phyloP scores from a whole-genome alignment of 768 basidiomycete genomes.

The Russula lepida region DNA sequence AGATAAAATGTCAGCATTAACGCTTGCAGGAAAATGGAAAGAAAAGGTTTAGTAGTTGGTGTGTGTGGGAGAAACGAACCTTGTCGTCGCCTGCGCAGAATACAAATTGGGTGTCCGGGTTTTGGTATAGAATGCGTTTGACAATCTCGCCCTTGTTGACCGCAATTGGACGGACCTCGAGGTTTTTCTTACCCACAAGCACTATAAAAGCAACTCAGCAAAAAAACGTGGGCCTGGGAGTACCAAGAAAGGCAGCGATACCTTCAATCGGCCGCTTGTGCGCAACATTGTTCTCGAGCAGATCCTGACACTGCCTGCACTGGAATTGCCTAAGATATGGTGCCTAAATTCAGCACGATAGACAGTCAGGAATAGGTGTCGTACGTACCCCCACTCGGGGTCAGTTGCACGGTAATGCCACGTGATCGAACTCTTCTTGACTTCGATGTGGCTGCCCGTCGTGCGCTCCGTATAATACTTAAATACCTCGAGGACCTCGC shows the following conservation, averaged over 20 bases:
- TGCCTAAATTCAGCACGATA: neutral
- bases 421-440: constrained; percentile 95
- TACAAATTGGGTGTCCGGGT: constrained; percentile 91
- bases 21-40: too few relatives aligned
- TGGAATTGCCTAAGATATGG: constrained; percentile 60
- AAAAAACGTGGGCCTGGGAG: neutral
- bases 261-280: constrained; percentile 93
- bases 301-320: constrained; percentile 92
- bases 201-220: constrained; percentile 36
- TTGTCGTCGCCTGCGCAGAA: constrained; percentile 99
- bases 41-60: too few relatives aligned
- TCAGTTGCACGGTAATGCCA: constrained; percentile 95
- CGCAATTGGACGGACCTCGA: constrained; percentile 91
- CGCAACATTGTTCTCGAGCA: constrained; percentile 89
- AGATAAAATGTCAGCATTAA: neutral
- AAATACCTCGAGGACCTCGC: constrained; percentile 92
- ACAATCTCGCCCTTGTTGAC: constrained; percentile 99
- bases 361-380: neutral
- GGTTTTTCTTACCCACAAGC: constrained; percentile 95
- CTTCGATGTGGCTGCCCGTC: constrained; percentile 91
- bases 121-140: constrained; percentile 84
- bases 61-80: constrained; percentile 31
- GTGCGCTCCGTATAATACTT: constrained; percentile 95
- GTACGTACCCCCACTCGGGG: constrained; percentile 88
- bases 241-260: constrained; percentile 23